Evolutionary conservation across 2,329 filamentous ascomycete genomes (phyloP).

Genomic region (Cladosporium sp.): DNA sequence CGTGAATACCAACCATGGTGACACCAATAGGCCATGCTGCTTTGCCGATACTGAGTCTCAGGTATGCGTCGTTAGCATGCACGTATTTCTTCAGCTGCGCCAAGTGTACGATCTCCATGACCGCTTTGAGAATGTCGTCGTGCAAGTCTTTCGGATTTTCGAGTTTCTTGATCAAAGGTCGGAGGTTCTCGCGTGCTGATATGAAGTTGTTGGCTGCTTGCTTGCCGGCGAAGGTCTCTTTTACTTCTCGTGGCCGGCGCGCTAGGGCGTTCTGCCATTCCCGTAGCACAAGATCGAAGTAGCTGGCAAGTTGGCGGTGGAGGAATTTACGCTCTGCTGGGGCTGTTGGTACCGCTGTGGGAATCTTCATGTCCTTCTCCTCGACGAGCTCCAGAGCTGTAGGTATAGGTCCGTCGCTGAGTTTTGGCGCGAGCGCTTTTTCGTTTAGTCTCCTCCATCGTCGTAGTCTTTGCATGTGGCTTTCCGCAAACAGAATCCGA

Average conservation of each 20-base stretch:
- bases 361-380: slow-evolving; percentile 86
- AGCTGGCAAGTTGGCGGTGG: slow-evolving; percentile 85
- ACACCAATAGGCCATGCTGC: slow-evolving; percentile 95
- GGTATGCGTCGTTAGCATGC: slow-evolving; percentile 92
- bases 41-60: slow-evolving; percentile 75
- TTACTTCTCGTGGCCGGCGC: slow-evolving; percentile 55
- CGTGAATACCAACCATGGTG: slow-evolving; percentile 99
- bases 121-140: slow-evolving; percentile 63
- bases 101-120: slow-evolving; percentile 88
- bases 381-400: slow-evolving; percentile 78
- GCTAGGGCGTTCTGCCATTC: slow-evolving; percentile 83
- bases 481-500: slow-evolving; percentile 76
- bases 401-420: slow-evolving; percentile 78
- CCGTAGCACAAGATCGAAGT: slow-evolving; percentile 91
- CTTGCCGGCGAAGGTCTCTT: slow-evolving; percentile 76
- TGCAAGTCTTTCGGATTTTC: slow-evolving; percentile 79
- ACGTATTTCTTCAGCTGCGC: slow-evolving; percentile 91
- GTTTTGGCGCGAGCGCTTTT: slow-evolving; percentile 36
- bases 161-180: slow-evolving; percentile 84
- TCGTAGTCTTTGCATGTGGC: slow-evolving; percentile 65
- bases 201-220: slow-evolving; percentile 82
- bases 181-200: slow-evolving; percentile 83
- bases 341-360: slow-evolving; percentile 62
- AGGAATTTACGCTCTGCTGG: slow-evolving; percentile 68
- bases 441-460: slow-evolving; percentile 66